phyloP scores from a whole-genome alignment of 2,329 filamentous ascomycete genomes.

The Nectriaceae sp. region DNA sequence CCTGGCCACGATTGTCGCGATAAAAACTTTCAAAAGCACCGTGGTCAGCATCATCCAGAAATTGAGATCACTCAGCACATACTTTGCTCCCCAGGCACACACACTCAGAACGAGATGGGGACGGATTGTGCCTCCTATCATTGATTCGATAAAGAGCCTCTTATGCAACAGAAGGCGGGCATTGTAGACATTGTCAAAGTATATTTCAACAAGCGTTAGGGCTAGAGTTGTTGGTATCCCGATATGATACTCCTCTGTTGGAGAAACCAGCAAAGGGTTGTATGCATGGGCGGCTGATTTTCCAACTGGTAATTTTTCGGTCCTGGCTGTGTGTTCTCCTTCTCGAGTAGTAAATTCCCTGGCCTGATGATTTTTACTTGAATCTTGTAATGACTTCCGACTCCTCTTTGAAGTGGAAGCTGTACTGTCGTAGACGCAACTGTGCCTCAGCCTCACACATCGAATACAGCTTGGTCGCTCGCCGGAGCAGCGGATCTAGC shows the following conservation, averaged over 20 bases:
- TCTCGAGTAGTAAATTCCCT: not conserved
- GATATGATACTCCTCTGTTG: not conserved
- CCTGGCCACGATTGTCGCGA: not conserved
- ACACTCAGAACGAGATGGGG: constrained; percentile 16
- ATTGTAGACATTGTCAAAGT: constrained; percentile 21
- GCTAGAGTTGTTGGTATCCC: not conserved
- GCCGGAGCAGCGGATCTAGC: constrained; percentile 20
- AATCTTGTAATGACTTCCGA: not conserved
- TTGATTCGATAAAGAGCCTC: not conserved
- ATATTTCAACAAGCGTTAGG: constrained; percentile 2
- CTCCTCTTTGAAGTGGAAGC: not conserved
- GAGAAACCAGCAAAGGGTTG: not conserved
- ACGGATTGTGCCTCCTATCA: not conserved
- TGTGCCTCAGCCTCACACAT: constrained; percentile 6
- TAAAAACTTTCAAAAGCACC: constrained; percentile 17
- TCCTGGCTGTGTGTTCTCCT: not conserved
- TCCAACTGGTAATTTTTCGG: not conserved
- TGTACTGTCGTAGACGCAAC: constrained; percentile 8
- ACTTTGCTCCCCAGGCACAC: constrained; percentile 24
- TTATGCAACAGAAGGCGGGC: constrained; percentile 13
- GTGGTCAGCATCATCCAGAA: not conserved
- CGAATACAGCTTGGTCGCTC: constrained; percentile 19
- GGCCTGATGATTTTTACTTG: not conserved
- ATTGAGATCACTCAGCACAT: fast-evolving
- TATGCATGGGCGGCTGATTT: not conserved